A percentile compares a stretch with the other conserved stretches of the same genome.
Evolutionary conservation across 371 early-diverging fungal species (phyloP).

Genomic region (Syncephalastrum monosporum): DNA sequence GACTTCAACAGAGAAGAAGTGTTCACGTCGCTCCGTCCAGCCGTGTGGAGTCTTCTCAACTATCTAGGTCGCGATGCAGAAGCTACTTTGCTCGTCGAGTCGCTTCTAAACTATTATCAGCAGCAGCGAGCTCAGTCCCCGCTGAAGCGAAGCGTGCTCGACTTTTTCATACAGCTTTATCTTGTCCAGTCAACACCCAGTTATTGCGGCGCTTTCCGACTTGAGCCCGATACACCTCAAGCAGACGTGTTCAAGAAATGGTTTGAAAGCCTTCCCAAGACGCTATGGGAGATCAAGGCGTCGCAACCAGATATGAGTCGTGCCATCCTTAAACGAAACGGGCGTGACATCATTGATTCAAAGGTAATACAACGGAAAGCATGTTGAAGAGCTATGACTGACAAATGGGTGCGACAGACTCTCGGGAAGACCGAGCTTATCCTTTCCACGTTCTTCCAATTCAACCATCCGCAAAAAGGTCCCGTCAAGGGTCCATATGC

Average conservation of each 20-base stretch:
- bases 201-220: conserved; percentile 35
- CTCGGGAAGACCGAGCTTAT: conserved; percentile 38
- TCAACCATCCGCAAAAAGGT: conserved; percentile 37
- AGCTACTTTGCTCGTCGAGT: conserved; percentile 23
- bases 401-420: conserved; percentile 12
- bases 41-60: conserved; percentile 62
- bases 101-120: conserved; percentile 36
- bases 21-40: conserved; percentile 45
- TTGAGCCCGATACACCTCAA: conserved; percentile 17
- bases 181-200: conserved; percentile 47
- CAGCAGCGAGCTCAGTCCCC: conserved; percentile 36
- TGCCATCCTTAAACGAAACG: conserved; percentile 32
- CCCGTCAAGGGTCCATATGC: conserved; percentile 50
- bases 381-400: background rate
- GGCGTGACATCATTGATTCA: conserved; percentile 27
- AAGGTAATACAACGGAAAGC: conserved; percentile 11
- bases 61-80: conserved; percentile 41
- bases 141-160: conserved; percentile 34
- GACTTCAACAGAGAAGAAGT: conserved; percentile 55
- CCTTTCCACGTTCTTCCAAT: conserved; percentile 49
- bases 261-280: conserved; percentile 52
- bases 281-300: conserved; percentile 53
- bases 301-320: conserved; percentile 47
- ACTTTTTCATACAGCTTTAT: conserved; percentile 40
- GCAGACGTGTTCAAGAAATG: conserved; percentile 27